Conservation (phyloP, 2,329 filamentous ascomycete species). For the Sclerotinia borealis region DNA sequence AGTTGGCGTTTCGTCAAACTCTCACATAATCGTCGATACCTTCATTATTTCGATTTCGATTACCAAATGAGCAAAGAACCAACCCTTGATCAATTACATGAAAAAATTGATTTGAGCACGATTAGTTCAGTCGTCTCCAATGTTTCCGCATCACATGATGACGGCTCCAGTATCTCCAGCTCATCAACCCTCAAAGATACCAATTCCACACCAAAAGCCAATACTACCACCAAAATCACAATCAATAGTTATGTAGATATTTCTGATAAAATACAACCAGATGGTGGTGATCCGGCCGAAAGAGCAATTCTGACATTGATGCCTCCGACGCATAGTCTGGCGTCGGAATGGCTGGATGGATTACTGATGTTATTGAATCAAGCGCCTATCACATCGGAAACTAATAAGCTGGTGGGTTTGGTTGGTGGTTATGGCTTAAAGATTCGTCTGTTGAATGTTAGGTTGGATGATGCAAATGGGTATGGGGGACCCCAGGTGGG, state of each 20-base stretch:
- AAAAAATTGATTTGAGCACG: slow-evolving; percentile 80
- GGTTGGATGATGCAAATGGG: slow-evolving; percentile 71
- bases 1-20: slow-evolving; percentile 78
- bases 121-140: slow-evolving; percentile 95
- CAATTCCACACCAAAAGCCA: slow-evolving; percentile 25
- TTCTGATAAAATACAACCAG: slow-evolving; percentile 28
- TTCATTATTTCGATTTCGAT: slow-evolving; percentile 86
- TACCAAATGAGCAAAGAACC: slow-evolving; percentile 59
- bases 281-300: slow-evolving; percentile 48
- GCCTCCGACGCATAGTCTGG: slow-evolving; percentile 72
- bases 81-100: slow-evolving; percentile 62
- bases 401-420: slow-evolving; percentile 78
- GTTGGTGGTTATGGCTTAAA: slow-evolving; percentile 89
- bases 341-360: slow-evolving; percentile 95
- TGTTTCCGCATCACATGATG: slow-evolving; percentile 48
- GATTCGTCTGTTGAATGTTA: slow-evolving; percentile 84
- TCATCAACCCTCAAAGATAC: slow-evolving; percentile 36
- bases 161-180: slow-evolving; percentile 40
- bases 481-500: slow-evolving; percentile 53
- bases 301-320: slow-evolving; percentile 74
- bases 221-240: slow-evolving; percentile 72
- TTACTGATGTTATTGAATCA: slow-evolving; percentile 92
- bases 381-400: slow-evolving; percentile 93
- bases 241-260: slow-evolving; percentile 77
- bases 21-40: slow-evolving; percentile 81